A percentile compares a stretch with the other conserved stretches of the same genome.
Conservation (phyloP, 495 filamentous ascomycete species). For the Aspergillus asperescens region DNA sequence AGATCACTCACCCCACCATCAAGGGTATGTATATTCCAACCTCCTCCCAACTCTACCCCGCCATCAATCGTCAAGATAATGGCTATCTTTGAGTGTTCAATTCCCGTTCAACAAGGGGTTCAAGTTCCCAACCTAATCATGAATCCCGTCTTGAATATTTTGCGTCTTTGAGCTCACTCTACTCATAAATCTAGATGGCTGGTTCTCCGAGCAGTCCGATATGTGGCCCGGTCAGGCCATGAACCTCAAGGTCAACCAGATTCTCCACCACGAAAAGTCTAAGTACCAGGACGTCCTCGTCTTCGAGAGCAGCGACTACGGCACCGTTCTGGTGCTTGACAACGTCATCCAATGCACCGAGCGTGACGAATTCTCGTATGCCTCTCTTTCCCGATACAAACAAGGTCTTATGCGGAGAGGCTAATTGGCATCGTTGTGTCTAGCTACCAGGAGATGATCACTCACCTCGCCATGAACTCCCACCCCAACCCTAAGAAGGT, state of each 20-base stretch:
- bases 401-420: neutral
- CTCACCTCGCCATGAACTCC: constrained; percentile 96
- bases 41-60: constrained; percentile 21
- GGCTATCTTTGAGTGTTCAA: constrained; percentile 2
- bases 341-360: constrained; percentile 99
- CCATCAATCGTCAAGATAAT: constrained; percentile 5
- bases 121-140: neutral
- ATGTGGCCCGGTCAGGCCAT: constrained; percentile 99
- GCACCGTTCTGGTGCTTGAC: constrained; percentile 95
- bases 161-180: constrained; percentile 4
- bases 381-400: constrained; percentile 1
- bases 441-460: constrained; percentile 99
- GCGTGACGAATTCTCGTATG: constrained; percentile 90
- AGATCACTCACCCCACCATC: constrained; percentile 56
- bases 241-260: constrained; percentile 95
- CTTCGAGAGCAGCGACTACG: constrained; percentile 95
- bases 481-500: constrained; percentile 98
- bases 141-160: neutral
- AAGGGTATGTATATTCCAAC: constrained; percentile 45
- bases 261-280: constrained; percentile 98
- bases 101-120: neutral
- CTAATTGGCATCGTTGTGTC: neutral
- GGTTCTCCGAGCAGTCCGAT: constrained; percentile 95
- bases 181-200: constrained; percentile 68
- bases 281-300: constrained; percentile 98